Base-by-base conservation (phyloP, 306 rosid genomes). In the Spatholobus suberectus region DNA sequence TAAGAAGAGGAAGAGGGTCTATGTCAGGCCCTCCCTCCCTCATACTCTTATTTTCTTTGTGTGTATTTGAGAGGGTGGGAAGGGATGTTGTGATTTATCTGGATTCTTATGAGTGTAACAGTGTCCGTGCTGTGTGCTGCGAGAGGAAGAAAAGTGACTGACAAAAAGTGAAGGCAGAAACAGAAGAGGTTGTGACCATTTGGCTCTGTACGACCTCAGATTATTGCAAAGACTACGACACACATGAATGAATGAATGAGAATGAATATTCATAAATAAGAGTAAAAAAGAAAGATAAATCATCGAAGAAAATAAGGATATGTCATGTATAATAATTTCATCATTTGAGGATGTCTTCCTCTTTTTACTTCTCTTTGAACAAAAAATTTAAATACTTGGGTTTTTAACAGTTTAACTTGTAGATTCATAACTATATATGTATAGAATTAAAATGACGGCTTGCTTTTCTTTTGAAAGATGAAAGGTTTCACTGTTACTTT, bases 271-370 rank as follows among this genome's bases (percentile, higher is more conserved):
- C 59, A 72, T 67, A 15, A 75, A 44, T 23, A 73, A 6, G 17
- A 41, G 14, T 52, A n/a, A 41, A 67, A 6, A 5, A 23, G 44
- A 78, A 14, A 65, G 9, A 68, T 8, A 78, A 14, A 35, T 41
- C 79, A 76, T 90, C 87, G 84, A 78, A 78, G 88, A 73, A 83
- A 78, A 70, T 80, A 84, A 88, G 91, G 93, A 12, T 62, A 20
- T 21, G 62, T 21, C 27, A 20, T 4, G 1, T 29, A 29, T 29
- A 4, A 83, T 80, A 41, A 75, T 69, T 74, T 74, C 70, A 75
- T 69, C 57, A 74, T 73, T 34, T 78, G 46, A 62, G 4, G 27
- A 23, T 78, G 18, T 67, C 17, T 40, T 59, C 20, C 27, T 76
- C 13, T 37, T 52, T 52, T 5, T 2, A 52, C 52, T 21, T 23